These are phyloP conservation scores for Ganoderma meredithae DNA, from an alignment of 1,284 basidiomycete genomes.

Conservation along the genomic window DNA sequence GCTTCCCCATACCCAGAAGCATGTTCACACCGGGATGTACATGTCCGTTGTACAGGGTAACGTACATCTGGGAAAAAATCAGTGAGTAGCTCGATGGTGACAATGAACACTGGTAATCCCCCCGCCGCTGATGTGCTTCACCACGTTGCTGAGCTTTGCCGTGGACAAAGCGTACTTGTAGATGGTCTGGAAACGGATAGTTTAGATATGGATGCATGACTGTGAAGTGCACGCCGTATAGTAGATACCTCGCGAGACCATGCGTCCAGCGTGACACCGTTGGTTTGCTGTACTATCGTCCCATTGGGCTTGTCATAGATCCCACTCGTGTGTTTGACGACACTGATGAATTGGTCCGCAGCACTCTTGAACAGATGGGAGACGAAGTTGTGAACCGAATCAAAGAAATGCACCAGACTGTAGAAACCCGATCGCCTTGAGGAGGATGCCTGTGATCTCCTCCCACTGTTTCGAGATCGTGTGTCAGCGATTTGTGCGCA, in stretches of 20 bases:
- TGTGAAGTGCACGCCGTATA: neutral
- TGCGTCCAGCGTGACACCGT: constrained; percentile 14
- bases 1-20: constrained; percentile 22
- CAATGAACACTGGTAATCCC: neutral
- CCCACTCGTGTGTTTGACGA: constrained; percentile 9
- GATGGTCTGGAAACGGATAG: constrained; percentile 9
- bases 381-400: constrained; percentile 20
- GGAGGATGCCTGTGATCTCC: constrained; percentile 14
- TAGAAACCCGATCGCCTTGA: constrained; percentile 20
- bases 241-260: constrained; percentile 20
- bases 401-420: constrained; percentile 24
- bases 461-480: constrained; percentile 15
- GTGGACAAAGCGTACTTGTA: constrained; percentile 21
- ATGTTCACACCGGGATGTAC: constrained; percentile 26
- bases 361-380: constrained; percentile 14
- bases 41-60: constrained; percentile 21
- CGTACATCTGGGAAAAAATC: constrained; percentile 12
- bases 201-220: neutral
- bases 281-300: neutral
- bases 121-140: constrained; percentile 22
- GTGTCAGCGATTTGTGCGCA: too few relatives aligned
- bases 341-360: constrained; percentile 18
- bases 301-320: constrained; percentile 4
- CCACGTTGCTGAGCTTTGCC: constrained; percentile 19
- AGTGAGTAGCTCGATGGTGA: too few relatives aligned